Evolutionary conservation across 371 early-diverging fungal genomes (phyloP).

Genomic region (Coemansia sp.): DNA sequence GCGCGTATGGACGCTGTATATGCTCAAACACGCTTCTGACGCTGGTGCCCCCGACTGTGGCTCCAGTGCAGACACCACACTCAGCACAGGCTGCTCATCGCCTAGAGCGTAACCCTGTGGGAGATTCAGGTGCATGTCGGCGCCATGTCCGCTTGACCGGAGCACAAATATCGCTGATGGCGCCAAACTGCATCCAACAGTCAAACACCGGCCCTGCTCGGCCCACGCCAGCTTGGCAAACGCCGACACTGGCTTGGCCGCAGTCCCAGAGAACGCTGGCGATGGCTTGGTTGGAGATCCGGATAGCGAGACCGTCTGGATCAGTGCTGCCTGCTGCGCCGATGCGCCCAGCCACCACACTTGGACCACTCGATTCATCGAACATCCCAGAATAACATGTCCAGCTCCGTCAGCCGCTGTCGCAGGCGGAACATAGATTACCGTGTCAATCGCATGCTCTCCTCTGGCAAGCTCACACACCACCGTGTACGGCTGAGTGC

Average conservation of each 20-base stretch:
- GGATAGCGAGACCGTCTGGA: slow-evolving; percentile 23
- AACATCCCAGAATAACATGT: slow-evolving; percentile 29
- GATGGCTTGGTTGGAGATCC: slow-evolving; percentile 18
- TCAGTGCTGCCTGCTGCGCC: slow-evolving; percentile 15
- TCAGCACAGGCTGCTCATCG: slow-evolving; percentile 33
- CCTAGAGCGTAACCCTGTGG: slow-evolving; percentile 32
- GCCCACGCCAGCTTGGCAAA: slow-evolving; percentile 39
- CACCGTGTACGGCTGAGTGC: slow-evolving; percentile 26
- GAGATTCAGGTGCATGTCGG: slow-evolving; percentile 19
- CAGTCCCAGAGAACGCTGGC: slow-evolving; percentile 12
- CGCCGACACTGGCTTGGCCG: slow-evolving; percentile 15
- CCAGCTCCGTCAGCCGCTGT: slow-evolving; percentile 33
- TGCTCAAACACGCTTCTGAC: slow-evolving; percentile 16
- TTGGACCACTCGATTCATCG: slow-evolving; percentile 31
- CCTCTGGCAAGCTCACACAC: slow-evolving; percentile 25
- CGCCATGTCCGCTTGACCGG: slow-evolving; percentile 16
- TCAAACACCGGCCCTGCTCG: slow-evolving; percentile 35
- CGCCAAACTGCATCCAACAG: slow-evolving; percentile 22
- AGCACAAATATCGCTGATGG: slow-evolving; percentile 33
- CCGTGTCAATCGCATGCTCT: slow-evolving; percentile 33
- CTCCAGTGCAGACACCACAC: slow-evolving; percentile 29
- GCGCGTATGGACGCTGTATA: slow-evolving; percentile 45
- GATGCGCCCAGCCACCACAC: slow-evolving; percentile 42
- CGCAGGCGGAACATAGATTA: slow-evolving; percentile 33
- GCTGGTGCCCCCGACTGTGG: neutral